phyloP scores from a whole-genome alignment of 305 asterid species.

The Ajuga reptans region DNA sequence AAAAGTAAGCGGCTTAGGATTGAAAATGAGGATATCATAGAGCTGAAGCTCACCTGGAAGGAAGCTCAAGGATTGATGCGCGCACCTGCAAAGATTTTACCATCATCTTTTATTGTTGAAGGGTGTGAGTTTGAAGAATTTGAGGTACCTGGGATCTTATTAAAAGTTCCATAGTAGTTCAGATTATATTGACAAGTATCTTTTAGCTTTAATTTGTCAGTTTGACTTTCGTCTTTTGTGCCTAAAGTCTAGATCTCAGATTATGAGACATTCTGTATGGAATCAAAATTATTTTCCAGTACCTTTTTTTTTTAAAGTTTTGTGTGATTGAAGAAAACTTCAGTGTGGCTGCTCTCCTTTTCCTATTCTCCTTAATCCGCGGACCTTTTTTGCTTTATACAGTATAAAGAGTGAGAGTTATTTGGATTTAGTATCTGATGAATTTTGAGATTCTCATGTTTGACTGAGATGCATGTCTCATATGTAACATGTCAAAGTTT shows the following conservation, averaged over 20 bases:
- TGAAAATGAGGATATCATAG: slow-evolving; percentile 50
- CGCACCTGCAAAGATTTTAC: slow-evolving; percentile 47
- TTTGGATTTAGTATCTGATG: slow-evolving; percentile 9
- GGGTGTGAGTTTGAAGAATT: slow-evolving; percentile 89
- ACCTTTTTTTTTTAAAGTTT: not conserved
- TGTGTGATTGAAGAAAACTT: not conserved
- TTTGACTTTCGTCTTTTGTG: slow-evolving; percentile 18
- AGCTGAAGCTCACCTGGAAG: slow-evolving; percentile 65
- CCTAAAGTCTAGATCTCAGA: slow-evolving; percentile 16
- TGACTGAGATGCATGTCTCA: slow-evolving; percentile 11
- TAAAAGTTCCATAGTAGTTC: not conserved
- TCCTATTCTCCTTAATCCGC: not conserved
- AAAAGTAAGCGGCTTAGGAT: slow-evolving; percentile 58
- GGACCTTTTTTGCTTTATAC: not conserved
- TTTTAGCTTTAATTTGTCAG: slow-evolving; percentile 1
- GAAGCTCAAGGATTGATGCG: slow-evolving; percentile 87
- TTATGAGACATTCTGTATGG: not conserved
- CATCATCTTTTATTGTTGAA: slow-evolving; percentile 52
- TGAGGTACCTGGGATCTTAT: slow-evolving; percentile 35
- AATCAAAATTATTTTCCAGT: not conserved
- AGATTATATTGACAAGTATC: not conserved
- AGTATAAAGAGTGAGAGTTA: not conserved
- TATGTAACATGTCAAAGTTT: not conserved
- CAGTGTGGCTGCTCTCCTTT: not conserved
- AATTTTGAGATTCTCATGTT: not conserved